Conservation (phyloP, 176 grass and related monocot species). For the Cenchrus purpureus region DNA sequence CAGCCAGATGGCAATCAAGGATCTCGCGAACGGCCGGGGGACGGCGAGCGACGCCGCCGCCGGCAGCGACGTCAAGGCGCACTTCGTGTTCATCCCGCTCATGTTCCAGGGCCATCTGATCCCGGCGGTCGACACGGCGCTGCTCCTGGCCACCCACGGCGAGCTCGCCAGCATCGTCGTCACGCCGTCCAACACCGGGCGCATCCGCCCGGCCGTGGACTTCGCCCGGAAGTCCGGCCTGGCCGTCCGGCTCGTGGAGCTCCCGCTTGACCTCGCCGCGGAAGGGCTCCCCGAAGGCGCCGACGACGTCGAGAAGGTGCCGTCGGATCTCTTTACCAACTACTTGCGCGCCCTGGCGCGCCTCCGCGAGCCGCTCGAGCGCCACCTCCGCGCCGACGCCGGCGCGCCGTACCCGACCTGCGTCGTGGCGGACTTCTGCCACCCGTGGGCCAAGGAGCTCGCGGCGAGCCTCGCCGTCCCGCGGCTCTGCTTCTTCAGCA, state of each 20-base stretch:
- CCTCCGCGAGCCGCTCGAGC: slow-evolving; percentile 36
- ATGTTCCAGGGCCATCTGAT: slow-evolving; percentile 64
- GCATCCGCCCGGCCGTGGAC: slow-evolving; percentile 31
- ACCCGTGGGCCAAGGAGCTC: slow-evolving; percentile 54
- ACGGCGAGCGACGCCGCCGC: neutral
- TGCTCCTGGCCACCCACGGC: slow-evolving; percentile 55
- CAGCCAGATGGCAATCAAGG: slow-evolving; percentile 6
- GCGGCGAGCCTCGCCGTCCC: slow-evolving; percentile 51
- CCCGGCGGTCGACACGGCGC: slow-evolving; percentile 51
- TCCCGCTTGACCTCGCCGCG: slow-evolving; percentile 40
- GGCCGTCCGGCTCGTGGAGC: slow-evolving; percentile 35
- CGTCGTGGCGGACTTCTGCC: slow-evolving; percentile 67
- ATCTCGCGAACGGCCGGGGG: neutral
- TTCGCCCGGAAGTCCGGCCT: slow-evolving; percentile 22
- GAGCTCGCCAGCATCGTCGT: slow-evolving; percentile 48
- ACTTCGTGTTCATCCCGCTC: slow-evolving; percentile 65
- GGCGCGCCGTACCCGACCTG: slow-evolving; percentile 46
- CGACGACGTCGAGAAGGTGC: slow-evolving; percentile 50
- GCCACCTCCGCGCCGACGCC: slow-evolving; percentile 30
- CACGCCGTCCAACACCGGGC: slow-evolving; percentile 47
- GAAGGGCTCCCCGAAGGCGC: slow-evolving; percentile 33
- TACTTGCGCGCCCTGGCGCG: slow-evolving; percentile 39
- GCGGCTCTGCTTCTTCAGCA: slow-evolving; percentile 52
- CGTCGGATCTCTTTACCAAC: neutral
- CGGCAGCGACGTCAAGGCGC: slow-evolving; percentile 30